These are phyloP conservation scores for Aureobasidium uvarum DNA, from an alignment of 2,329 filamentous ascomycete species.

Conservation along the genomic window DNA sequence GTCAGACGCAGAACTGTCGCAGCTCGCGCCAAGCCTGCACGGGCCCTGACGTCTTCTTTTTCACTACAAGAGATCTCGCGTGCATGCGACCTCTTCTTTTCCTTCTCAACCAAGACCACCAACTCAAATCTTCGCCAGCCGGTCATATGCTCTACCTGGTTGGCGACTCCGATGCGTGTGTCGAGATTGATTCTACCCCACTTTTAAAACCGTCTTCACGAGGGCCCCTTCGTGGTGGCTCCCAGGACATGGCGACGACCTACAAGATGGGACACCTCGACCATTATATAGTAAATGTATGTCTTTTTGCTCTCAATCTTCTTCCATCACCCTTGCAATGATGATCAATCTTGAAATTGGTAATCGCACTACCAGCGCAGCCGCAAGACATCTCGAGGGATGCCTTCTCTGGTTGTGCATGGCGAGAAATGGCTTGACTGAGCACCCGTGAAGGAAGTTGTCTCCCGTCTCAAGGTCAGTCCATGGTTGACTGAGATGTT, in stretches of 20 bases:
- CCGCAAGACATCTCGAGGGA: slow-evolving; percentile 42
- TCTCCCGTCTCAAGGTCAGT: background rate
- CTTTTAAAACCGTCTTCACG: slow-evolving; percentile 82
- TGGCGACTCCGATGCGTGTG: slow-evolving; percentile 69
- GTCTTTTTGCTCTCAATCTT: background rate
- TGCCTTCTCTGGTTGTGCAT: slow-evolving; percentile 50
- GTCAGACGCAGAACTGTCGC: slow-evolving; percentile 22
- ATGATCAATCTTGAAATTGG: slow-evolving; percentile 40
- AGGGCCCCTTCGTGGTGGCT: slow-evolving; percentile 59
- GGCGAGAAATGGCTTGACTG: slow-evolving; percentile 47
- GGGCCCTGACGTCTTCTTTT: slow-evolving; percentile 24
- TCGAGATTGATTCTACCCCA: slow-evolving; percentile 64
- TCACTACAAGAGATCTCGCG: slow-evolving; percentile 25
- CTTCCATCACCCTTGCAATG: slow-evolving; percentile 30
- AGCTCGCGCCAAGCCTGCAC: slow-evolving; percentile 25
- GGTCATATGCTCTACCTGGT: slow-evolving; percentile 56
- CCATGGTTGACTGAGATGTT: background rate
- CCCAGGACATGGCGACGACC: slow-evolving; percentile 69
- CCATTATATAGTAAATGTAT: slow-evolving; percentile 28
- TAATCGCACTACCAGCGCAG: slow-evolving; percentile 53
- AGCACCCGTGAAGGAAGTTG: background rate
- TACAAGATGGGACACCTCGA: slow-evolving; percentile 59
- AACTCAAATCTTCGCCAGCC: slow-evolving; percentile 73
- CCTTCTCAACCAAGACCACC: slow-evolving; percentile 60
- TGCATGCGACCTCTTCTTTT: slow-evolving; percentile 39